phyloP scores from a whole-genome alignment of 1,284 basidiomycete species.

The Butyriboletus appendiculatus region DNA sequence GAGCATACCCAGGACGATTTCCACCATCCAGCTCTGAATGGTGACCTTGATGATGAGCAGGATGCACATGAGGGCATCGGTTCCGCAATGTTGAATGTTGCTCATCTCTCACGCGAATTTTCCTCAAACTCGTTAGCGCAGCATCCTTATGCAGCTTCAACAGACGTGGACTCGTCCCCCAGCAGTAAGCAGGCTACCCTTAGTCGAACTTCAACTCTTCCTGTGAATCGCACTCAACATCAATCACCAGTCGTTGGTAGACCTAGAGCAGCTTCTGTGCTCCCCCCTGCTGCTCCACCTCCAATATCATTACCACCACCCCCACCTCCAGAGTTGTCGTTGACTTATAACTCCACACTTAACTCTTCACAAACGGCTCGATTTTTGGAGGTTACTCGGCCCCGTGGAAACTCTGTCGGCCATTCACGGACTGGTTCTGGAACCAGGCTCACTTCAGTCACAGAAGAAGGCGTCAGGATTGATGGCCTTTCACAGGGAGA shows the following conservation, averaged over 20 bases:
- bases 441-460: slow-evolving; percentile 55
- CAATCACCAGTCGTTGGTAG: slow-evolving; percentile 37
- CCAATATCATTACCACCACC: slow-evolving; percentile 64
- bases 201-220: slow-evolving; percentile 31
- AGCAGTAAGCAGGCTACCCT: slow-evolving; percentile 23
- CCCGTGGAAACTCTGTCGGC: slow-evolving; percentile 49
- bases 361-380: slow-evolving; percentile 29
- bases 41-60: slow-evolving; percentile 35
- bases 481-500: slow-evolving; percentile 34
- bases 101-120: slow-evolving; percentile 38
- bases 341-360: slow-evolving; percentile 31
- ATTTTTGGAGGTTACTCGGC: slow-evolving; percentile 42
- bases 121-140: slow-evolving; percentile 27
- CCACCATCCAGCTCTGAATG: slow-evolving; percentile 28
- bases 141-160: slow-evolving; percentile 47
- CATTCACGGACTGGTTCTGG: slow-evolving; percentile 60
- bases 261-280: slow-evolving; percentile 55
- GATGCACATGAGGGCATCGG: slow-evolving; percentile 49
- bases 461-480: slow-evolving; percentile 55
- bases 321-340: slow-evolving; percentile 46
- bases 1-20: slow-evolving; percentile 41
- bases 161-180: slow-evolving; percentile 31
- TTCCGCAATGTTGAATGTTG: slow-evolving; percentile 49
- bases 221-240: slow-evolving; percentile 29
- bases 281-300: slow-evolving; percentile 67